Evolutionary conservation across 352 stramenopile genomes (phyloP), one percentile per base, ranked within the genome.

Genomic region (Phytophthora cactorum): DNA sequence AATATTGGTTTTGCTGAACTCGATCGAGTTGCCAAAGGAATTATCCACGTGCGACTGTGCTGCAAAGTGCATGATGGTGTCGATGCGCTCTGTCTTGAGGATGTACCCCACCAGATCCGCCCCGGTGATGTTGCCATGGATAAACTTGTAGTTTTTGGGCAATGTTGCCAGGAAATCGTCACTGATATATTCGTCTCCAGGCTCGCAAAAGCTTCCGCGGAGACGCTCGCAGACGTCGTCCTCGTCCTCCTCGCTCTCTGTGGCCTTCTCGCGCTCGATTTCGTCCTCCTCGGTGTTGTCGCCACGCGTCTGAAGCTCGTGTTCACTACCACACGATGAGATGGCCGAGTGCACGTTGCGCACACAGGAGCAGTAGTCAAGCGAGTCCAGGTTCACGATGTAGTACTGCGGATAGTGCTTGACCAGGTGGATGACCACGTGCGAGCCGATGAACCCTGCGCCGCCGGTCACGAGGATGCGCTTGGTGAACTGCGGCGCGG

Each of bases 31-130:
- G 12, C 97, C 97, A 74, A 99, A 99, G 14, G 96, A 99, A 73
- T 99, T 98, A 78, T 99, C 98, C 34, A 98, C 93, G 66, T 98
- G 95, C 7, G 96, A 99, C 77, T 99, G 96, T 7, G 98, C 98
- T 4, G 98, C 97, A 83, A 99, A 99, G 82, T 99, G 97, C 72
- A 99, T 77, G 57, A 99, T 95, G 34, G 97, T 99, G 72, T 99
- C 97, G 61, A 99, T 99, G 14, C 91, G 77, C 74, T 99, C 92
- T 15, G 91, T 93, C 52, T 90, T 81, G 29, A 99, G 79, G 29
- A 99, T 86, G 72, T 98, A 98, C 28, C 78, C 91, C 10, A 99
- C 95, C 12, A 99, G 75, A 65, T 99, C 95, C 6, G 92, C 84
- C 28, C 86, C 92, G 51, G 77, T 89, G 79, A 99, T 99, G 71